Evolutionary conservation across 2,329 filamentous ascomycete species (phyloP).

Genomic region (Fusarium sp.): DNA sequence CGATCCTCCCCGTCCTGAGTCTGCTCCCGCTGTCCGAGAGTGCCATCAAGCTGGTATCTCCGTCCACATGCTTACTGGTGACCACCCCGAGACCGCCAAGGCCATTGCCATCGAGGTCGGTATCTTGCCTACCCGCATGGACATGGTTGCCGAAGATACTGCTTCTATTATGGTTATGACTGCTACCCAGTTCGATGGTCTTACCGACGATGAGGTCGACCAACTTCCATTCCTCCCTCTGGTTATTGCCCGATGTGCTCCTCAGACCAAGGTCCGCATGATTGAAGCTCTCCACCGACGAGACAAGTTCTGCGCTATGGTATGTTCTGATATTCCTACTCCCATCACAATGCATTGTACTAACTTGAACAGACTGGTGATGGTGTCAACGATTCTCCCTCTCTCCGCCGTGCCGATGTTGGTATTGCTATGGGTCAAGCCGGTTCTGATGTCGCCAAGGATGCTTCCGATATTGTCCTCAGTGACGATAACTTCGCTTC

Average conservation of each 20-base stretch:
- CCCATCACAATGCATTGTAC: background rate
- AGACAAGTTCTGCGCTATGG: constrained; percentile 75
- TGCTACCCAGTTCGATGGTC: constrained; percentile 71
- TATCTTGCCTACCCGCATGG: constrained; percentile 66
- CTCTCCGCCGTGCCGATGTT: constrained; percentile 76
- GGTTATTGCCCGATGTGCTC: constrained; percentile 77
- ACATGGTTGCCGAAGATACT: constrained; percentile 64
- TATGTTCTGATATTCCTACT: constrained; percentile 31
- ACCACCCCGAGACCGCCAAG: constrained; percentile 72
- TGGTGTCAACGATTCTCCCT: constrained; percentile 80
- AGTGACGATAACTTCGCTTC: constrained; percentile 81
- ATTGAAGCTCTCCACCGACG: constrained; percentile 78
- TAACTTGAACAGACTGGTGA: constrained; percentile 68
- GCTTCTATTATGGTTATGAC: constrained; percentile 73
- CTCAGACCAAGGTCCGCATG: constrained; percentile 79
- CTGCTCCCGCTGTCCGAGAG: constrained; percentile 68
- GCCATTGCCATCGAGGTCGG: constrained; percentile 73
- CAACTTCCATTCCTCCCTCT: constrained; percentile 73
- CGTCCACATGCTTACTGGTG: constrained; percentile 77
- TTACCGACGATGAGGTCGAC: constrained; percentile 74
- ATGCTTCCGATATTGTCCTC: constrained; percentile 74
- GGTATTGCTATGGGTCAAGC: constrained; percentile 76
- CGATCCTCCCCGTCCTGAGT: constrained; percentile 77
- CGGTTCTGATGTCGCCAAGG: constrained; percentile 74
- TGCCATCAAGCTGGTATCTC: constrained; percentile 73